Evolutionary conservation across 1,284 basidiomycete species (phyloP).

Genomic region (Ustilago sp.): DNA sequence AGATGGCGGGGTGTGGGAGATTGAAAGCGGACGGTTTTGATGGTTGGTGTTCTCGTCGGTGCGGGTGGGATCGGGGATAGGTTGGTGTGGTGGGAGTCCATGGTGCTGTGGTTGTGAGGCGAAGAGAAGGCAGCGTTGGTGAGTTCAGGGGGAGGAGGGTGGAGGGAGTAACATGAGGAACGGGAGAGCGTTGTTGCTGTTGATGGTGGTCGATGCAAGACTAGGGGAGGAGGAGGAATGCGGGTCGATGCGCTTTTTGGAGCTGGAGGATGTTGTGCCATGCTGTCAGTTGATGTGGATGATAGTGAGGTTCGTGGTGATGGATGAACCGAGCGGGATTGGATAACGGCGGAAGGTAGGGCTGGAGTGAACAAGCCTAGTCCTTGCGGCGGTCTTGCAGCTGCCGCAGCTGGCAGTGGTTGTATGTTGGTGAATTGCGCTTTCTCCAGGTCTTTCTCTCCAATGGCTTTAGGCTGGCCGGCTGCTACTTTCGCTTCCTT

Average conservation of each 20-base stretch:
- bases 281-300: background rate
- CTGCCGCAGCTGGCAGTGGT: background rate
- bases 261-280: background rate
- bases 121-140: background rate
- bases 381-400: background rate
- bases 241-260: background rate
- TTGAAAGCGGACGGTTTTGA: background rate
- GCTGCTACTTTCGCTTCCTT: background rate
- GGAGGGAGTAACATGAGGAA: background rate
- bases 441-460: background rate
- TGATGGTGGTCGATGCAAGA: constrained; percentile 1
- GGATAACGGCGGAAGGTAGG: constrained; percentile 25
- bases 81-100: too few species aligned
- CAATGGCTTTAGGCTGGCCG: background rate
- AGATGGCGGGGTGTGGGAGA: background rate
- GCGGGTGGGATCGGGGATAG: background rate
- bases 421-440: background rate
- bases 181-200: background rate
- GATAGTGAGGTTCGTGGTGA: background rate
- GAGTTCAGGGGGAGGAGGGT: background rate
- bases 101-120: background rate
- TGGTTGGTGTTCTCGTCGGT: background rate
- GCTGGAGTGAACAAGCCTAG: constrained; percentile 23
- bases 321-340: background rate
- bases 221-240: background rate